These are phyloP conservation scores for Pyricularia pennisetigena DNA, from an alignment of 2,329 filamentous ascomycete genomes.

Conservation along the genomic window DNA sequence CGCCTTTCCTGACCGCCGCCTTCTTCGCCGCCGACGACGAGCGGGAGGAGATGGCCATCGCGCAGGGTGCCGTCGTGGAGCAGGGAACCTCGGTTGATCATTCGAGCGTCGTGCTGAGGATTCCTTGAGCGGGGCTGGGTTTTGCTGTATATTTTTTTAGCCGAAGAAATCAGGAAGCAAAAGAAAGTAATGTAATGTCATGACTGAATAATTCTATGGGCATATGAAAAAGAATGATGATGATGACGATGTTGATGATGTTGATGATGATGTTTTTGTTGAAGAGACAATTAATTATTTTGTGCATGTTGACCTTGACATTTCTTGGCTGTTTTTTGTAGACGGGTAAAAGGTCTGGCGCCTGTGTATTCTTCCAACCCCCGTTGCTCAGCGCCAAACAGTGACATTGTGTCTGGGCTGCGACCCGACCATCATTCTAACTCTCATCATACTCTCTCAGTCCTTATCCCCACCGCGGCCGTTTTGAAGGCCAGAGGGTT, in stretches of 20 bases:
- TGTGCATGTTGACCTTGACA: too few species aligned
- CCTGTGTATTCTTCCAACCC: neutral
- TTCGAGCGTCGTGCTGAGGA: neutral
- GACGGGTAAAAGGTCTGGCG: too few species aligned
- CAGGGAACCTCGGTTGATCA: neutral
- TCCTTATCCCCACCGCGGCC: neutral
- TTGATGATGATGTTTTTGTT: too few species aligned
- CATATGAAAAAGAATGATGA: too few species aligned
- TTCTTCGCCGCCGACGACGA: constrained; percentile 6
- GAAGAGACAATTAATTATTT: too few species aligned
- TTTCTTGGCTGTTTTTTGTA: too few species aligned
- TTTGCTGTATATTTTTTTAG: neutral
- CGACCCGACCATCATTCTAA: neutral
- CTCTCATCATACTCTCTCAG: too few species aligned
- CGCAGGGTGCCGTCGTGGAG: neutral
- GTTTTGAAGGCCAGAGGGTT: neutral
- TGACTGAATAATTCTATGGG: neutral
- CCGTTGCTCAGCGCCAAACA: neutral
- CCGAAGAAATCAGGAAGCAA: neutral
- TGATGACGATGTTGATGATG: too few species aligned
- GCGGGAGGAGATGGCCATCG: neutral
- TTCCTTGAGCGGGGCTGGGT: neutral
- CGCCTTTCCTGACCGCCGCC: neutral
- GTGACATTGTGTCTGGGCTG: neutral
- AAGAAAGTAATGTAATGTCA: neutral